Evolutionary conservation across 495 filamentous ascomycete species (phyloP), one percentile per base, ranked within the genome.

Genomic region (Pyronema domesticum): DNA sequence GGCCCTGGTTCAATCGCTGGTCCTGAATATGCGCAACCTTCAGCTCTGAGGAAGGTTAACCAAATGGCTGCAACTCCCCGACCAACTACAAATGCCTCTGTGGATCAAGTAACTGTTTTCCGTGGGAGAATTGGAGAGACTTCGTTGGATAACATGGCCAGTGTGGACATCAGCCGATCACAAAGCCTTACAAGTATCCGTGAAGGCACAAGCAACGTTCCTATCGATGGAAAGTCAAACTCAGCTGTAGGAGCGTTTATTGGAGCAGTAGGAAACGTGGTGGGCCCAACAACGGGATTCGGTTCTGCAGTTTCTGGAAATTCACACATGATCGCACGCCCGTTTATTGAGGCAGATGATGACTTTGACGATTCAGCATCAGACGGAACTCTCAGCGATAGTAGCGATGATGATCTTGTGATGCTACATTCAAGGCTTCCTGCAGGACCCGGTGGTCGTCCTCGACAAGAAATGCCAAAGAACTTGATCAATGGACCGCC

Each of bases 401-500:
- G 61, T 33, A 63, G 61, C 13, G 61, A 63, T n/a, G 61, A 64
- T 19, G 58, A 60, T 47, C 55, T 58, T 10, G 57, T 64, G 17
- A 55, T 64, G 35, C 55, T 64, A 10, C 64, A 64, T 55, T 58
- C 62, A 7, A 64, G 58, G 40, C 40, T 64, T 18, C 62, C 62
- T 9, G 62, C 56, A 11, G 57, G 62, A 14, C 13, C 52, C 6
- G 18, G n/a, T 15, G 23, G 52, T 7, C 14, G 30, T 9, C 18
- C 52, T 10, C 10, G 9, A 17, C 50, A 40, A 34, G 47, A 50
- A 50, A 34, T 36, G 11, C 19, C 7, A 34, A 36, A 36, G 47
- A 17, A 34, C 13, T 34, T 11, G 30, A 50, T 34, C 19, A 30
- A 30, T 30, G 23, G 23, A 30, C 23, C 23, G 2, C 23, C 23